Conservation (phyloP, 2,329 filamentous ascomycete genomes). For the Talaromyces islandicus region DNA sequence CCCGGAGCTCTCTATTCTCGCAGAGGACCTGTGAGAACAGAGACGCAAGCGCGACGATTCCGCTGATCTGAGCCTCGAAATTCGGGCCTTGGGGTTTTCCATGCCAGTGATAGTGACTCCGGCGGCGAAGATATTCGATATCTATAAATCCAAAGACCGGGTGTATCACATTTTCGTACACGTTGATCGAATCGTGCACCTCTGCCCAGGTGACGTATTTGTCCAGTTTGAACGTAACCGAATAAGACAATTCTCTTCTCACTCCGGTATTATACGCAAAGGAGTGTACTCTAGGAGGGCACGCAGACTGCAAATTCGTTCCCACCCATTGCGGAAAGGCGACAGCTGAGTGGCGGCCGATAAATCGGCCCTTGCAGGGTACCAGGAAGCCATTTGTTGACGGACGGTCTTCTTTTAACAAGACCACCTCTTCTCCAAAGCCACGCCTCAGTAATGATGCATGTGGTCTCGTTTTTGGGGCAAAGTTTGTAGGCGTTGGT, state of each 20-base stretch:
- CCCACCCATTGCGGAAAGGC: constrained; percentile 29
- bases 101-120: constrained; percentile 26
- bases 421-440: constrained; percentile 1
- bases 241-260: constrained; percentile 21
- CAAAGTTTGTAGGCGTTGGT: not conserved
- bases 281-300: constrained; percentile 31
- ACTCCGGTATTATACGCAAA: constrained; percentile 31
- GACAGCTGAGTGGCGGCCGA: constrained; percentile 25
- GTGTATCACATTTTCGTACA: constrained; percentile 24
- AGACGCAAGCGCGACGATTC: constrained; percentile 27
- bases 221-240: constrained; percentile 17
- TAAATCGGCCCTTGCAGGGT: constrained; percentile 24
- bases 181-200: constrained; percentile 19
- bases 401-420: not conserved
- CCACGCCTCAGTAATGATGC: not conserved
- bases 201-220: constrained; percentile 20
- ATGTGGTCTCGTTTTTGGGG: not conserved
- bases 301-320: constrained; percentile 23
- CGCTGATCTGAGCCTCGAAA: constrained; percentile 28
- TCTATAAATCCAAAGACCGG: constrained; percentile 28
- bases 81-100: constrained; percentile 17
- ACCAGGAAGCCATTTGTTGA: constrained; percentile 19
- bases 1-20: constrained; percentile 20
- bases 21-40: constrained; percentile 20
- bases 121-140: constrained; percentile 16